These are phyloP conservation scores for Boletus vermiculosoides DNA, from an alignment of 768 basidiomycete species.

Conservation along the genomic window DNA sequence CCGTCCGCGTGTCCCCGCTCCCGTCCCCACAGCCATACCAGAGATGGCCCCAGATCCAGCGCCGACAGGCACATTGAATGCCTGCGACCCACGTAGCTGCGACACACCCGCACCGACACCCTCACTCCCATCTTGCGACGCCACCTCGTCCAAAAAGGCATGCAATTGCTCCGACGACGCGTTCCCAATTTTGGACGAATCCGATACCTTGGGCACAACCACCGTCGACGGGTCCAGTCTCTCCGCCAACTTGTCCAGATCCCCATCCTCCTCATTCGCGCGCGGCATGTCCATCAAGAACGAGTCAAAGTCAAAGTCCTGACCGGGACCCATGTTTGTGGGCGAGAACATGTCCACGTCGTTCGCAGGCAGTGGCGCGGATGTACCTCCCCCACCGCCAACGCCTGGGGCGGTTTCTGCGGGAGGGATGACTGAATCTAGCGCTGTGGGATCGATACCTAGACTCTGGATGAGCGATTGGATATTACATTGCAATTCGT, in stretches of 20 bases:
- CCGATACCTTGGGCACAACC: constrained; percentile 28
- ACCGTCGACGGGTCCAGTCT: constrained; percentile 33
- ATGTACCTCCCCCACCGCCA: constrained; percentile 8
- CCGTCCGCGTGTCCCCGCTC: constrained; percentile 20
- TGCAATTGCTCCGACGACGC: constrained; percentile 38
- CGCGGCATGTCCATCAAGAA: constrained; percentile 41
- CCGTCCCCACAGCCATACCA: neutral
- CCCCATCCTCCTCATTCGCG: constrained; percentile 27
- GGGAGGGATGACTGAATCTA: constrained; percentile 11
- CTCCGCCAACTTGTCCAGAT: constrained; percentile 36
- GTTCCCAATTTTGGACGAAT: constrained; percentile 29
- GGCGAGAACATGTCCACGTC: constrained; percentile 23
- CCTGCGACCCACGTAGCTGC: neutral
- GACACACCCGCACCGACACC: neutral
- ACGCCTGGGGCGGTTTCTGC: constrained; percentile 10
- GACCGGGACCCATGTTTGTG: constrained; percentile 1
- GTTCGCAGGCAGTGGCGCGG: neutral
- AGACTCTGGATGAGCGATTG: constrained; percentile 70
- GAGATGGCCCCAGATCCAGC: neutral
- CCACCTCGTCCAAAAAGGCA: constrained; percentile 45
- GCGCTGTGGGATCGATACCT: constrained; percentile 54
- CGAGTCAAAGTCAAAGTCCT: constrained; percentile 40
- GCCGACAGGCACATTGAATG: constrained; percentile 8
- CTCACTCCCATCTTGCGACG: constrained; percentile 31
- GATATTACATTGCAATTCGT: constrained; percentile 64